Evolutionary conservation across 2,329 filamentous ascomycete genomes (phyloP).

Genomic region (Tolypocladium ovalisporum): DNA sequence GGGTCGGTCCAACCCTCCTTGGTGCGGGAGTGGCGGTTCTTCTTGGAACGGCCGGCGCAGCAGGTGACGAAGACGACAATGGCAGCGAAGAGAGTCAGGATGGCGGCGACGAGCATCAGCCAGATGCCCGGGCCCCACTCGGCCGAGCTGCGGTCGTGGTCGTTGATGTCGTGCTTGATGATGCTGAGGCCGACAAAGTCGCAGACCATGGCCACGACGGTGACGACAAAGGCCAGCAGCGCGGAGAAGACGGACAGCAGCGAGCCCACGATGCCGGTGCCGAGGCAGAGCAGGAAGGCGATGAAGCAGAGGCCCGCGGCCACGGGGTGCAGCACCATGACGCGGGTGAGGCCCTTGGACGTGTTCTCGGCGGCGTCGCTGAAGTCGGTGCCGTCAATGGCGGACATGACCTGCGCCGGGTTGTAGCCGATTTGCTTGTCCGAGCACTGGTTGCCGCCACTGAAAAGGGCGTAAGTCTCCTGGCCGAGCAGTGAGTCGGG

Average conservation of each 20-base stretch:
- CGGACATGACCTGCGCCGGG: constrained; percentile 32
- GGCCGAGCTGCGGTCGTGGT: constrained; percentile 33
- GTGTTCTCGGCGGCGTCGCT: constrained; percentile 30
- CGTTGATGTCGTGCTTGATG: constrained; percentile 41
- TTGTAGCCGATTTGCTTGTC: constrained; percentile 42
- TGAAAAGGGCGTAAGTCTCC: constrained; percentile 1
- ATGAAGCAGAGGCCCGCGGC: constrained; percentile 46
- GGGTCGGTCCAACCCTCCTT: constrained; percentile 13
- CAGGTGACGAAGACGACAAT: constrained; percentile 51
- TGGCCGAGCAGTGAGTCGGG: neutral
- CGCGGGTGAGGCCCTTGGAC: constrained; percentile 39
- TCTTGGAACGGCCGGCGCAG: constrained; percentile 37
- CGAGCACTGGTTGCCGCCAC: constrained; percentile 36
- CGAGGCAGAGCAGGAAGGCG: constrained; percentile 44
- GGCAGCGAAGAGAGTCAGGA: constrained; percentile 43
- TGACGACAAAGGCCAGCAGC: constrained; percentile 38
- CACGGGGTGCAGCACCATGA: constrained; percentile 53
- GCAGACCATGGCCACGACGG: constrained; percentile 36
- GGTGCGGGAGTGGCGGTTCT: constrained; percentile 14
- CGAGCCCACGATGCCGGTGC: constrained; percentile 40
- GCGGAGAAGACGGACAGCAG: constrained; percentile 39
- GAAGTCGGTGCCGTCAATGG: constrained; percentile 26
- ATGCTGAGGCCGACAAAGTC: constrained; percentile 49
- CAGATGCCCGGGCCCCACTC: constrained; percentile 45
- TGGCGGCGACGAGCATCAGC: constrained; percentile 45